Evolutionary conservation across 106 monocot species (phyloP).

Genomic region (Phalaenopsis aphrodite): DNA sequence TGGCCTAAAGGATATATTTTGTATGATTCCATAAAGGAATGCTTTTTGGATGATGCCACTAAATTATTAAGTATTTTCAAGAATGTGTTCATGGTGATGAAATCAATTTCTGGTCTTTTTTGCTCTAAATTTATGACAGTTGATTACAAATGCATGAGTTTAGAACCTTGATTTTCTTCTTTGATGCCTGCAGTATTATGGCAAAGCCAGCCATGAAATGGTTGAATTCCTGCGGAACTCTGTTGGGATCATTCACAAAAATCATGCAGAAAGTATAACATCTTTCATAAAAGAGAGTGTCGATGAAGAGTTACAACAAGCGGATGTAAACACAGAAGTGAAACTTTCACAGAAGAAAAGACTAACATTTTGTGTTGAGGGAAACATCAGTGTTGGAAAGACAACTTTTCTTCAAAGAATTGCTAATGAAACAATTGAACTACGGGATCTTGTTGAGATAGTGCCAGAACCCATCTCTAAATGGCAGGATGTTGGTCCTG

Average conservation of each 20-base stretch:
- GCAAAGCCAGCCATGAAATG: constrained; percentile 70
- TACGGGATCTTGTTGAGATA: constrained; percentile 93
- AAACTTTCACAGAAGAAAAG: constrained; percentile 69
- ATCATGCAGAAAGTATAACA: constrained; percentile 95
- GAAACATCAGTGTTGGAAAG: constrained; percentile 98
- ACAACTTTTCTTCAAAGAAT: constrained; percentile 91
- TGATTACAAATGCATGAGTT: neutral
- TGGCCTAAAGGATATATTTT: neutral
- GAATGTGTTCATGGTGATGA: neutral
- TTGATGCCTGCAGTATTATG: constrained; percentile 58
- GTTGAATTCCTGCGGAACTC: constrained; percentile 70
- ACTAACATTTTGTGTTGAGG: constrained; percentile 96
- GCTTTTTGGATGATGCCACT: neutral
- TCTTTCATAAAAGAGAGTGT: constrained; percentile 93
- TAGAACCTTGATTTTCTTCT: neutral
- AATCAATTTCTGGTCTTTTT: neutral
- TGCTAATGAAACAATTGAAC: constrained; percentile 90
- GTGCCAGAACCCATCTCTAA: constrained; percentile 89
- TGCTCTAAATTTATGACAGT: neutral
- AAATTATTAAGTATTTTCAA: neutral
- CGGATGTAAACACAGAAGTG: constrained; percentile 11
- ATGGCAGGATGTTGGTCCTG: constrained; percentile 96
- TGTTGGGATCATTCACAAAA: constrained; percentile 88
- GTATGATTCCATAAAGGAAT: neutral
- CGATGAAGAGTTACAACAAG: constrained; percentile 74